phyloP scores from a whole-genome alignment of 108 stramenopile species.

The Nitzschia palea region DNA sequence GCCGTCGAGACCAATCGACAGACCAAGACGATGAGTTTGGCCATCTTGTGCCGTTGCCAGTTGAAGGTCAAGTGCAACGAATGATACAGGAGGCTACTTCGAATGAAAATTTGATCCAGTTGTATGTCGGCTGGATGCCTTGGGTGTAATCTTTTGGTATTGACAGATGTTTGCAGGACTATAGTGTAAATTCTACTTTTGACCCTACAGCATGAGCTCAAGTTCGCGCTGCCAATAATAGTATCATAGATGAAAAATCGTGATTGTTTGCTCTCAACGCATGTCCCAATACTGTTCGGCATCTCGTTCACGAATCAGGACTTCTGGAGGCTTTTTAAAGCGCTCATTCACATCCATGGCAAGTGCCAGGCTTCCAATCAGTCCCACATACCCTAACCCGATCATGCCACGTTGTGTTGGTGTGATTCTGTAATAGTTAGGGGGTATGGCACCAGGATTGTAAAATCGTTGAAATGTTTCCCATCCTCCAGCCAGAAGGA shows the following conservation, averaged over 20 bases:
- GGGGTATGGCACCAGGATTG: slow-evolving; percentile 60
- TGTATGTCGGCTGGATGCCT: slow-evolving; percentile 92
- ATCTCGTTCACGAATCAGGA: slow-evolving; percentile 41
- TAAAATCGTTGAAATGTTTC: slow-evolving; percentile 82
- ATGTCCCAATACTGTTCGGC: slow-evolving; percentile 31
- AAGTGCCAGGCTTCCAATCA: slow-evolving; percentile 66
- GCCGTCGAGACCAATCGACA: slow-evolving; percentile 41
- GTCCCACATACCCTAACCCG: slow-evolving; percentile 76
- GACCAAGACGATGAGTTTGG: slow-evolving; percentile 55
- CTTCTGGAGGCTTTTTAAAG: slow-evolving; percentile 75
- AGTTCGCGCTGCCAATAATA: too few relatives aligned
- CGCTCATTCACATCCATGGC: slow-evolving; percentile 84
- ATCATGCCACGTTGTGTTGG: slow-evolving; percentile 54
- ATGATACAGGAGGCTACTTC: slow-evolving; percentile 87
- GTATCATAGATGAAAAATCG: too few relatives aligned
- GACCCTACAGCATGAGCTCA: too few relatives aligned
- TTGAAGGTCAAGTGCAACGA: slow-evolving; percentile 90
- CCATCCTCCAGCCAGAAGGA: slow-evolving; percentile 80
- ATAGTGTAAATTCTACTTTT: too few relatives aligned
- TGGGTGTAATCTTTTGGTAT: slow-evolving; percentile 68
- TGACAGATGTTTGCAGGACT: too few relatives aligned
- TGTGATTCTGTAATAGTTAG: slow-evolving; percentile 77
- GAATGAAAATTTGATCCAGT: slow-evolving; percentile 81
- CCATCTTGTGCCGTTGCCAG: slow-evolving; percentile 74
- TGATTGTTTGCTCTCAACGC: slow-evolving; percentile 13